These are phyloP conservation scores for Annulohypoxylon moriforme DNA, from an alignment of 495 filamentous ascomycete genomes.

Conservation along the genomic window DNA sequence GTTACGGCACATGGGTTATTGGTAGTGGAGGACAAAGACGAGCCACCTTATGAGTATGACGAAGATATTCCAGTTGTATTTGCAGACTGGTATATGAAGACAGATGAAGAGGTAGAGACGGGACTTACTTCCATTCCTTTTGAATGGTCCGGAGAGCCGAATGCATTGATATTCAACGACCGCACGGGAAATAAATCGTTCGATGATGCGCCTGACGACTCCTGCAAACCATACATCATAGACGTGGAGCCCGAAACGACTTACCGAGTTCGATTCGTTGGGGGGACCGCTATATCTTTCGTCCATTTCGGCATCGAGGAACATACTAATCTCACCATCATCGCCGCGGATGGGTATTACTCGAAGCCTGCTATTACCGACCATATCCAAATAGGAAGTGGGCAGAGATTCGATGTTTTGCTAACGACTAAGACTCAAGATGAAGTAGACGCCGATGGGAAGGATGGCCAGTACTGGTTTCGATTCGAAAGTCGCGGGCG, in stretches of 20 bases:
- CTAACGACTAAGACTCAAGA: conserved; percentile 57
- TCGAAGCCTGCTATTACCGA: conserved; percentile 60
- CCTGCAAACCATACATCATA: conserved; percentile 61
- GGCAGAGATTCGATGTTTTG: conserved; percentile 68
- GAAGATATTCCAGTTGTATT: conserved; percentile 66
- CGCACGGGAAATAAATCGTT: conserved; percentile 43
- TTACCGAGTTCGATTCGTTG: conserved; percentile 68
- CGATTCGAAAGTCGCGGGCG: conserved; percentile 65
- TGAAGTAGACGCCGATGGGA: conserved; percentile 55
- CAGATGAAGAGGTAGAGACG: conserved; percentile 55
- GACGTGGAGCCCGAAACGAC: conserved; percentile 66
- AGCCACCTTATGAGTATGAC: conserved; percentile 63
- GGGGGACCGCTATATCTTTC: conserved; percentile 63
- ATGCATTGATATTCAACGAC: conserved; percentile 63
- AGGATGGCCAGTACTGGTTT: conserved; percentile 60
- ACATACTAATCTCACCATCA: conserved; percentile 61
- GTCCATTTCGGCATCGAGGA: conserved; percentile 62
- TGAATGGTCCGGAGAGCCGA: conserved; percentile 60
- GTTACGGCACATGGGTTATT: conserved; percentile 64
- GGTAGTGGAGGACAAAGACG: conserved; percentile 62
- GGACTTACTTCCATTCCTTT: conserved; percentile 54
- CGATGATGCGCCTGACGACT: conserved; percentile 52
- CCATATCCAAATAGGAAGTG: conserved; percentile 64
- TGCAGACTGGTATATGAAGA: conserved; percentile 62
- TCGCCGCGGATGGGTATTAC: conserved; percentile 69